A percentile compares a stretch with the other conserved stretches of the same genome.
These are phyloP conservation scores for Vanrija humicola DNA, from an alignment of 1,284 basidiomycete species.

Conservation along the genomic window DNA sequence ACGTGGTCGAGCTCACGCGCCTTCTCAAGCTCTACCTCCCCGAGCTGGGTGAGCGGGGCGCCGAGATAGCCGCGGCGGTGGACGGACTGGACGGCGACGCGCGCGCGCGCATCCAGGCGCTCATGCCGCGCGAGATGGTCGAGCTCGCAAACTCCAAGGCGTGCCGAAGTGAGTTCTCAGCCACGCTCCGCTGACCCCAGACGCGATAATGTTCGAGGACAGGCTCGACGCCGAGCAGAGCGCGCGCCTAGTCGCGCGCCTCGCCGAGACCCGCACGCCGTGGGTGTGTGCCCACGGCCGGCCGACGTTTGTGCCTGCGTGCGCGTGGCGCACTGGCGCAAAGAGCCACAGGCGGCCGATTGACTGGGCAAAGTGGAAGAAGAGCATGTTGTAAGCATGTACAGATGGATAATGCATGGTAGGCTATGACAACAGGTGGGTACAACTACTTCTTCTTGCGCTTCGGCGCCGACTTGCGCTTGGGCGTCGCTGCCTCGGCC, in stretches of 20 bases:
- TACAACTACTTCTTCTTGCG: conserved; percentile 2
- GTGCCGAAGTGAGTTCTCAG: conserved; percentile 64
- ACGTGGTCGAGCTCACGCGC: conserved; percentile 32
- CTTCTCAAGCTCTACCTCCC: conserved; percentile 35
- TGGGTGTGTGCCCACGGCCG: conserved; percentile 91
- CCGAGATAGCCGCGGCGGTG: conserved; percentile 36
- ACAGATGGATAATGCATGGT: conserved; percentile 3
- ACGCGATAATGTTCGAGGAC: conserved; percentile 97
- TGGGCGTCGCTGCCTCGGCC: not conserved
- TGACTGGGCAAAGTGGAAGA: conserved; percentile 23
- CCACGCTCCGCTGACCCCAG: conserved; percentile 49
- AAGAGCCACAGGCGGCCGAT: conserved; percentile 10
- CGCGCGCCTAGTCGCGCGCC: conserved; percentile 60
- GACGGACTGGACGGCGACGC: conserved; percentile 13
- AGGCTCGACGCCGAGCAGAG: conserved; percentile 65
- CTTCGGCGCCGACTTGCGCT: not conserved
- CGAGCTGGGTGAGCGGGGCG: conserved; percentile 21
- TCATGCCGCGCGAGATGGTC: conserved; percentile 71
- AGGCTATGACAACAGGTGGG: conserved; percentile 3
- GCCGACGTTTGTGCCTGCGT: conserved; percentile 48
- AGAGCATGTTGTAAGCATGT: not conserved
- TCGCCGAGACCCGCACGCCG: conserved; percentile 70
- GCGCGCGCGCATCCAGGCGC: conserved; percentile 60
- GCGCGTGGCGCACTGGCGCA: conserved; percentile 17
- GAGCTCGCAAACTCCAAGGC: conserved; percentile 88